A percentile compares a stretch with the other conserved stretches of the same genome.
phyloP scores from a whole-genome alignment of 306 rosid genomes.

The Astragalus membranaceus region DNA sequence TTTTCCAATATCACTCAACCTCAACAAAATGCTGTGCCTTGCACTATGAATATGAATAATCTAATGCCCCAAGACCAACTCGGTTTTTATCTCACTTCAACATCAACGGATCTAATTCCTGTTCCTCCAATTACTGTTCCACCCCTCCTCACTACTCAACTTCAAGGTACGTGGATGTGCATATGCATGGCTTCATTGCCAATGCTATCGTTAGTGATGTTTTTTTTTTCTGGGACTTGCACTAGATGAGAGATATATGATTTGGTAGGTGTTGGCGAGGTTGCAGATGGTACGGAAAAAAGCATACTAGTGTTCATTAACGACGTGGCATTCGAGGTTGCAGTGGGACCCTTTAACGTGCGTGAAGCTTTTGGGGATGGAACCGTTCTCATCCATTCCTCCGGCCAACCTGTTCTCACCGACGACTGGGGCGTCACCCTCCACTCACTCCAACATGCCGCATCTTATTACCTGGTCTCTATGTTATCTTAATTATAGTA shows the following conservation, averaged over 20 bases:
- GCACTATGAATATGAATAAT: constrained; percentile 31
- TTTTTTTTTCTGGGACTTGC: not conserved
- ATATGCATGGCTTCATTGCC: constrained; percentile 42
- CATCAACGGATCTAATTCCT: not conserved
- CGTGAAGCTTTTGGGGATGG: constrained; percentile 71
- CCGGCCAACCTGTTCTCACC: constrained; percentile 65
- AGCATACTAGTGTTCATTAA: constrained; percentile 54
- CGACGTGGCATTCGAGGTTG: constrained; percentile 57
- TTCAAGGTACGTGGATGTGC: constrained; percentile 42
- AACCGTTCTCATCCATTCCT: constrained; percentile 52
- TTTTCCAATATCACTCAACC: constrained; percentile 29
- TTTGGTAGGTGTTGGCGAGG: constrained; percentile 37
- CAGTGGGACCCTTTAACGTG: constrained; percentile 57
- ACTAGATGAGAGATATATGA: too few relatives aligned
- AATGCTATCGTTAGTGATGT: not conserved
- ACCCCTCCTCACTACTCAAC: constrained; percentile 28
- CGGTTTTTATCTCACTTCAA: constrained; percentile 19
- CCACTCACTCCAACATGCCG: constrained; percentile 67
- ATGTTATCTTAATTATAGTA: not conserved
- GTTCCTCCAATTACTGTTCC: constrained; percentile 26
- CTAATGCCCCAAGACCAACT: constrained; percentile 17
- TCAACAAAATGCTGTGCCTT: constrained; percentile 34
- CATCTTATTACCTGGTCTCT: constrained; percentile 69
- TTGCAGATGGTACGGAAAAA: constrained; percentile 22
- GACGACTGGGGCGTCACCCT: constrained; percentile 82